Conservation (phyloP, 768 basidiomycete genomes). For the Leccinum rimulosum region DNA sequence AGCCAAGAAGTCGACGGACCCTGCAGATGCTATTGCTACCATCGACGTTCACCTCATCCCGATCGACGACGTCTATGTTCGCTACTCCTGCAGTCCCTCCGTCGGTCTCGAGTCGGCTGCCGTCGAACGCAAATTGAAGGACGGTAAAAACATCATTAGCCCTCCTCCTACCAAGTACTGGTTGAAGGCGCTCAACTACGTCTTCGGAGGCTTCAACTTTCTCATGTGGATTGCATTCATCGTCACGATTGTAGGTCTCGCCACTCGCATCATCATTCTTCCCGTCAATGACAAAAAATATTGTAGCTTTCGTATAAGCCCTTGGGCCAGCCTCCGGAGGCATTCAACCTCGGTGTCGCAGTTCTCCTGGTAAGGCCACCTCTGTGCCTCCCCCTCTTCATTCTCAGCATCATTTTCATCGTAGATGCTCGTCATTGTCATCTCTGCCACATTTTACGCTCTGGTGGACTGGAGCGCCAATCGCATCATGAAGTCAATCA, state of each 20-base stretch:
- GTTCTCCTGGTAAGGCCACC: slow-evolving; percentile 42
- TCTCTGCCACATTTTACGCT: slow-evolving; percentile 48
- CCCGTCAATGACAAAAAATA: slow-evolving; percentile 12
- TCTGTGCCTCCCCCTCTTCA: slow-evolving; percentile 3
- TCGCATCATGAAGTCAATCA: slow-evolving; percentile 54
- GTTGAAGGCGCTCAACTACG: slow-evolving; percentile 49
- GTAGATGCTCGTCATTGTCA: slow-evolving; percentile 41
- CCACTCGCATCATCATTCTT: background rate
- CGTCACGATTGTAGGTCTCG: slow-evolving; percentile 38
- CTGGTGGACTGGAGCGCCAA: slow-evolving; percentile 49
- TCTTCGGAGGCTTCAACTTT: slow-evolving; percentile 59
- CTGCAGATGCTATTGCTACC: slow-evolving; percentile 38
- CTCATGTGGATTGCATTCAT: slow-evolving; percentile 56
- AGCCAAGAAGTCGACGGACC: slow-evolving; percentile 26
- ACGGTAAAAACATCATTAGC: slow-evolving; percentile 49
- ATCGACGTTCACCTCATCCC: slow-evolving; percentile 50
- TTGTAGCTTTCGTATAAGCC: slow-evolving; percentile 51
- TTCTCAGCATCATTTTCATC: slow-evolving; percentile 10
- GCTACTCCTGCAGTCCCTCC: slow-evolving; percentile 41
- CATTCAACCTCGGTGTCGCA: slow-evolving; percentile 51
- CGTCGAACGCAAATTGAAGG: slow-evolving; percentile 37
- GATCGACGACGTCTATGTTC: slow-evolving; percentile 40
- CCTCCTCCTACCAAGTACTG: slow-evolving; percentile 46
- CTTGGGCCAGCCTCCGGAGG: slow-evolving; percentile 41
- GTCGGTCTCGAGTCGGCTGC: slow-evolving; percentile 48